A percentile compares a stretch with the other conserved stretches of the same genome.
Evolutionary conservation across 2,329 filamentous ascomycete species (phyloP).

Genomic region (Venturiaceae sp.): DNA sequence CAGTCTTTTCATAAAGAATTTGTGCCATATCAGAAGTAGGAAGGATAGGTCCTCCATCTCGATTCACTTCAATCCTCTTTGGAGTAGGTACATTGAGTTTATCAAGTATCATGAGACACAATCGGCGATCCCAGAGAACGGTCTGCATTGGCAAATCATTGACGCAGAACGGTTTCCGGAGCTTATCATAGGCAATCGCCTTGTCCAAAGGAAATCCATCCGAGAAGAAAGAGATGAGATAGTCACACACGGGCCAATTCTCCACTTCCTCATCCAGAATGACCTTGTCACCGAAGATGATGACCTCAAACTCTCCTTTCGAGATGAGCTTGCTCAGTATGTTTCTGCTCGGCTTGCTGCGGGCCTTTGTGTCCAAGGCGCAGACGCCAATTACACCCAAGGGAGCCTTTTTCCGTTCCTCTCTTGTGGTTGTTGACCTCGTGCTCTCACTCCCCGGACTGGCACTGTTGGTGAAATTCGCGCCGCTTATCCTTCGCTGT

Average conservation of each 20-base stretch:
- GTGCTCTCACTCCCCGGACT: conserved; percentile 60
- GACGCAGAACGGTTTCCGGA: conserved; percentile 92
- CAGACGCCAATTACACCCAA: conserved; percentile 79
- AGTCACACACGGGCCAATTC: conserved; percentile 95
- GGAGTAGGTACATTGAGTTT: conserved; percentile 85
- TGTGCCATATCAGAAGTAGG: conserved; percentile 71
- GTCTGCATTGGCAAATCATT: conserved; percentile 98
- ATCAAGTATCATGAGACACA: conserved; percentile 82
- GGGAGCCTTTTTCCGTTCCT: conserved; percentile 24
- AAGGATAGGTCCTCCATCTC: conserved; percentile 79
- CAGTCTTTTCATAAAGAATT: conserved; percentile 71
- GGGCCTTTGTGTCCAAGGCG: conserved; percentile 87
- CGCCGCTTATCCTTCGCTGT: conserved; percentile 72
- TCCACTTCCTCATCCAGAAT: conserved; percentile 95
- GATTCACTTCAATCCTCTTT: conserved; percentile 77
- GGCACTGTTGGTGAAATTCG: conserved; percentile 71
- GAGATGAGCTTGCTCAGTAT: conserved; percentile 88
- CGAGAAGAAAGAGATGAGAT: conserved; percentile 95
- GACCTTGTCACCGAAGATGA: conserved; percentile 97
- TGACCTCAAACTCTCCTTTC: conserved; percentile 88
- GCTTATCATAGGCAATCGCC: conserved; percentile 87
- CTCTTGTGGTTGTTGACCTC: conserved; percentile 33
- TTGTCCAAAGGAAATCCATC: conserved; percentile 96
- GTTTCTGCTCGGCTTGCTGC: conserved; percentile 93
- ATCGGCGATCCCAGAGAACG: conserved; percentile 86